phyloP scores from a whole-genome alignment of 2,329 filamentous ascomycete genomes.

The Talaromyces sp. region DNA sequence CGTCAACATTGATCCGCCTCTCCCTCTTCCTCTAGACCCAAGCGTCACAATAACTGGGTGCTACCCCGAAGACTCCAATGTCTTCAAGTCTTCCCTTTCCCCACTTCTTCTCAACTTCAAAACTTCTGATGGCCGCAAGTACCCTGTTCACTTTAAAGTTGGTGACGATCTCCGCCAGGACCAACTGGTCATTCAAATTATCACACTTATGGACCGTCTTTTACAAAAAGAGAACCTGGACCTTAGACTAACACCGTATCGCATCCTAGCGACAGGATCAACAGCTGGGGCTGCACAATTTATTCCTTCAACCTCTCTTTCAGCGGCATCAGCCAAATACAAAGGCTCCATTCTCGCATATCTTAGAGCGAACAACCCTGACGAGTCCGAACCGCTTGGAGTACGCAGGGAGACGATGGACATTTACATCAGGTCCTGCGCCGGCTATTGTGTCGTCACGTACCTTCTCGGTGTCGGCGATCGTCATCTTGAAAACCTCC shows the following conservation, averaged over 20 bases:
- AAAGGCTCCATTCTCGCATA: slow-evolving; percentile 73
- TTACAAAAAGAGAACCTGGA: slow-evolving; percentile 95
- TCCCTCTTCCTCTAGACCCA: slow-evolving; percentile 85
- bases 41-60: slow-evolving; percentile 72
- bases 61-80: slow-evolving; percentile 74
- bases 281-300: slow-evolving; percentile 90
- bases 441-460: slow-evolving; percentile 96
- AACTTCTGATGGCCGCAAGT: slow-evolving; percentile 68
- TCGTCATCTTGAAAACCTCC: slow-evolving; percentile 88
- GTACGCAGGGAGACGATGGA: slow-evolving; percentile 90
- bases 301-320: slow-evolving; percentile 77
- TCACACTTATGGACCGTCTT: slow-evolving; percentile 94
- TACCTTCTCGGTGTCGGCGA: slow-evolving; percentile 96
- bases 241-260: slow-evolving; percentile 90
- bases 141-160: slow-evolving; percentile 94
- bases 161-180: slow-evolving; percentile 95
- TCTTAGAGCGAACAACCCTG: slow-evolving; percentile 82
- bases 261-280: slow-evolving; percentile 87
- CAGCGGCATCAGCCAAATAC: slow-evolving; percentile 77
- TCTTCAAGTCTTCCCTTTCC: slow-evolving; percentile 92
- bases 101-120: slow-evolving; percentile 90
- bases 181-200: slow-evolving; percentile 94
- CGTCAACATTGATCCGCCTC: slow-evolving; percentile 70
- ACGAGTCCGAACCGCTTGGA: slow-evolving; percentile 71
- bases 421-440: slow-evolving; percentile 91